Conservation (phyloP, 352 stramenopile species). For the Globisporangium perplexum region DNA sequence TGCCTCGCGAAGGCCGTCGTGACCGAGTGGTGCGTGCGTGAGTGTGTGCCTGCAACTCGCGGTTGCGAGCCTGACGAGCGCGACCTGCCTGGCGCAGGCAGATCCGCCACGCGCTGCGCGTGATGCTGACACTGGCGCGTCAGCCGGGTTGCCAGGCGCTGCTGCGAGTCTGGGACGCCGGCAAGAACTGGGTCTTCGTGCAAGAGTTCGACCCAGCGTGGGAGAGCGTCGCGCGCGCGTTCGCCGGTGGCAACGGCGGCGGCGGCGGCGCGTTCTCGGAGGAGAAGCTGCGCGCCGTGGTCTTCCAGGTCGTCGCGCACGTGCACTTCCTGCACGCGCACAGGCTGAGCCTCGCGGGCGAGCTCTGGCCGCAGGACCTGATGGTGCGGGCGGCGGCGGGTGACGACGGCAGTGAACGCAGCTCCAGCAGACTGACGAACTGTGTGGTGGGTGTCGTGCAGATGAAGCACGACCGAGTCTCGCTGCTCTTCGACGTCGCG, state of each 20-base stretch:
- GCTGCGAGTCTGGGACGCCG: conserved; percentile 43
- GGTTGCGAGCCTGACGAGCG: too few species aligned
- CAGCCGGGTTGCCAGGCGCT: conserved; percentile 35
- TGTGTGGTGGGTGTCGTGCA: conserved; percentile 10
- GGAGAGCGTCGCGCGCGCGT: conserved; percentile 20
- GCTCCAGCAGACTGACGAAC: too few species aligned
- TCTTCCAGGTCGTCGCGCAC: conserved; percentile 47
- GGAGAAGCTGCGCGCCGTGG: conserved; percentile 29
- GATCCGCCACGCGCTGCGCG: conserved; percentile 35
- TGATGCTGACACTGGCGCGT: conserved; percentile 26
- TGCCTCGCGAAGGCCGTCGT: conserved; percentile 29
- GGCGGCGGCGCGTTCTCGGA: conserved; percentile 25
- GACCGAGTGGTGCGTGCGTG: conserved; percentile 30
- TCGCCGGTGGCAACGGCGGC: background rate
- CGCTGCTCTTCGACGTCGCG: conserved; percentile 32
- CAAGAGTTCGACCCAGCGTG: conserved; percentile 37
- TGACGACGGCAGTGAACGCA: too few species aligned
- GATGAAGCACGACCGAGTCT: conserved; percentile 31
- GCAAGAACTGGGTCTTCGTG: conserved; percentile 46
- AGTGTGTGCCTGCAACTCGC: too few species aligned
- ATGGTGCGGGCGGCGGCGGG: conserved; percentile 22
- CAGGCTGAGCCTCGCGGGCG: conserved; percentile 37
- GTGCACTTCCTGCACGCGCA: conserved; percentile 62
- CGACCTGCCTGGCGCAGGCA: too few species aligned
- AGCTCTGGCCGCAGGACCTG: conserved; percentile 41